Evolutionary conservation across 768 basidiomycete genomes (phyloP), one percentile per base, ranked within the genome.

Genomic region (Panellus pusillus): DNA sequence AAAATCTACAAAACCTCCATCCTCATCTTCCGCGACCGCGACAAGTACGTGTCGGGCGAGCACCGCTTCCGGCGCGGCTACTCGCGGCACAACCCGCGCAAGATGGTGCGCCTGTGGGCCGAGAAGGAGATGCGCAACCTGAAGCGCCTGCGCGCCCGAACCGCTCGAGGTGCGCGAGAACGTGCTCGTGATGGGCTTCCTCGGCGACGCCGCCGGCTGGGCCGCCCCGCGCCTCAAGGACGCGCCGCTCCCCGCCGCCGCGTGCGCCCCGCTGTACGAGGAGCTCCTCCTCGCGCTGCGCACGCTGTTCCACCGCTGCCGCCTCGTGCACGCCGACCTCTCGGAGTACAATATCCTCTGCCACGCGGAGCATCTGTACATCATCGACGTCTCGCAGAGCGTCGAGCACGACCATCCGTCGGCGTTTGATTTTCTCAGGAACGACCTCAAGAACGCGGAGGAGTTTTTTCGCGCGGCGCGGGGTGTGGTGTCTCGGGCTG

Each of bases 1-100:
- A 99, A 99, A 70, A 93, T 99, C 55, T 99, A 95, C 78, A 97
- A 98, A 68, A 99, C 97, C 1, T 97, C 94, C 20, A 98, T 99
- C 59, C 84, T 99, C 9, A 79, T 93, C 9, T 99, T 99, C 79
- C 96, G 98, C 70, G 93, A 98, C 61, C 84, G 97, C n/a, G 92
- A 95, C 63, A 88, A 89, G 53, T 99, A 99, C 69, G 94, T 98
- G 37, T 86, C 89, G 0, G 97, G 97, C 46, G 96, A 98, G 69
- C 86, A 89, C 68, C 86, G 97, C n/a, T 98, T 98, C 74, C 80
- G 92, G 44, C 81, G 87, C 51, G 95, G 95, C 20, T 93, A 93
- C 70, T 86, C 83, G 65, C 86, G 87, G 52, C 85, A 81, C 57
- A 99, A 98, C 66, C 96, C 97, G 14, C 83, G 97, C 24, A 99